phyloP scores from a whole-genome alignment of 352 stramenopile genomes.

The Pythium monospermum region DNA sequence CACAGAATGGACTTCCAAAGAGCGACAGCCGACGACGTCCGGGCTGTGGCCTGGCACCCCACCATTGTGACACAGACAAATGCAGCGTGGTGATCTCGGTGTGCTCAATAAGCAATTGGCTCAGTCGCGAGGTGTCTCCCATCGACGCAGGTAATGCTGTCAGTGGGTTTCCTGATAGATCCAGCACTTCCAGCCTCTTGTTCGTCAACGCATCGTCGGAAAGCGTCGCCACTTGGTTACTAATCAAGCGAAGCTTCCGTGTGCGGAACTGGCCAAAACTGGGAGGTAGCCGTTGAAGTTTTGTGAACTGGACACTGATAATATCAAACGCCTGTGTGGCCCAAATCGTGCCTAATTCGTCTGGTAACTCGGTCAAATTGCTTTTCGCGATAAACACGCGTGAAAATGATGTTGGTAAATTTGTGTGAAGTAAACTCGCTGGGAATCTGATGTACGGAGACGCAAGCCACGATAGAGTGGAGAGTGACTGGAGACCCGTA shows the following conservation, averaged over 20 bases:
- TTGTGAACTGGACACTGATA: conserved; percentile 16
- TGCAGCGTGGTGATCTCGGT: no score
- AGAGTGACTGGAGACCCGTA: conserved; percentile 2
- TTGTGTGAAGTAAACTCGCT: conserved; percentile 1
- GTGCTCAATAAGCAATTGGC: conserved; percentile 4
- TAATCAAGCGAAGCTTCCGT: conserved; percentile 10
- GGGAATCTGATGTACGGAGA: conserved; percentile 5
- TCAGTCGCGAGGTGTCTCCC: conserved; percentile 1
- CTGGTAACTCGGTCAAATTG: conserved; percentile 15
- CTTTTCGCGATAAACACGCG: conserved; percentile 10
- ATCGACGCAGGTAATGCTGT: not conserved
- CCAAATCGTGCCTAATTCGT: conserved; percentile 12
- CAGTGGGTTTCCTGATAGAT: conserved; percentile 12
- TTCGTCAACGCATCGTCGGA: conserved; percentile 1
- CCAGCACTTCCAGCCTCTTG: not conserved
- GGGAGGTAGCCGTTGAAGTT: conserved; percentile 1
- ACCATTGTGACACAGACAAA: conserved; percentile 11
- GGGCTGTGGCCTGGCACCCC: not conserved
- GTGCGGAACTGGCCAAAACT: conserved; percentile 2
- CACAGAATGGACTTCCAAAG: conserved; percentile 8
- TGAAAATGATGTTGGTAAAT: conserved; percentile 8
- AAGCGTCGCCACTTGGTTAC: conserved; percentile 6
- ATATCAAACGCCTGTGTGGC: not conserved
- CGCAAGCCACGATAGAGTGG: conserved; percentile 7
- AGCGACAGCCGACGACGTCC: not conserved